Evolutionary conservation across 768 basidiomycete genomes (phyloP).

Genomic region (Russula griseocarnosa): DNA sequence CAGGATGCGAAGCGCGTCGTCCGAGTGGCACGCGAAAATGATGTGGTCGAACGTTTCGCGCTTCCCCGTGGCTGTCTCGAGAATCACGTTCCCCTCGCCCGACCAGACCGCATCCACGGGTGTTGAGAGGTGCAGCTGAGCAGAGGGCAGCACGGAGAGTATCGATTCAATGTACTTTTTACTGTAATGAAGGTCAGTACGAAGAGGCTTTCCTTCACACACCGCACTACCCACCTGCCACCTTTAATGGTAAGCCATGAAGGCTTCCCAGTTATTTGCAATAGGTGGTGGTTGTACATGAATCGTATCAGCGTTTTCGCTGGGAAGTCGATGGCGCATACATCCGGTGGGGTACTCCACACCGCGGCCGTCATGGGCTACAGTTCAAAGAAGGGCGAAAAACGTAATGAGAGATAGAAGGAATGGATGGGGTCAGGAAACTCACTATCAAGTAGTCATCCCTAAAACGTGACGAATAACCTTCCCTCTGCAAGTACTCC

Average conservation of each 20-base stretch:
- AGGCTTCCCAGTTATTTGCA: constrained; percentile 67
- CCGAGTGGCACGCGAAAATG: constrained; percentile 70
- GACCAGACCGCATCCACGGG: constrained; percentile 44
- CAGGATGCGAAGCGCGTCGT: constrained; percentile 52
- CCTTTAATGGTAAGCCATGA: constrained; percentile 70
- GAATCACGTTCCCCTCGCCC: constrained; percentile 34
- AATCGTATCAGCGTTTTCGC: constrained; percentile 66
- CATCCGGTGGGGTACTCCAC: constrained; percentile 73
- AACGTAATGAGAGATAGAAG: neutral
- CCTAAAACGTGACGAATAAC: constrained; percentile 62
- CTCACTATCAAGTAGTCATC: constrained; percentile 74
- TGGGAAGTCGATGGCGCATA: constrained; percentile 66
- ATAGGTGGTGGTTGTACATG: constrained; percentile 68
- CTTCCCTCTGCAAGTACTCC: constrained; percentile 54
- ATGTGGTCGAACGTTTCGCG: constrained; percentile 59
- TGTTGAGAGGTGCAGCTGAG: constrained; percentile 56
- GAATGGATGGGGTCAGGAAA: neutral
- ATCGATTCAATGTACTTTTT: constrained; percentile 63
- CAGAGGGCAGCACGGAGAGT: constrained; percentile 47
- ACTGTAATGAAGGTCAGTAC: neutral
- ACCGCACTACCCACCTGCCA: constrained; percentile 50
- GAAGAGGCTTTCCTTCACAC: constrained; percentile 34
- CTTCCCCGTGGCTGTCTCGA: constrained; percentile 42
- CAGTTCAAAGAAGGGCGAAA: neutral
- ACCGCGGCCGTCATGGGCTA: constrained; percentile 76